Percentiles rank a stretch among this genome's conserved stretches.
Conservation (phyloP, 2,329 filamentous ascomycete species). For the Stagonosporopsis chrysanthemi region DNA sequence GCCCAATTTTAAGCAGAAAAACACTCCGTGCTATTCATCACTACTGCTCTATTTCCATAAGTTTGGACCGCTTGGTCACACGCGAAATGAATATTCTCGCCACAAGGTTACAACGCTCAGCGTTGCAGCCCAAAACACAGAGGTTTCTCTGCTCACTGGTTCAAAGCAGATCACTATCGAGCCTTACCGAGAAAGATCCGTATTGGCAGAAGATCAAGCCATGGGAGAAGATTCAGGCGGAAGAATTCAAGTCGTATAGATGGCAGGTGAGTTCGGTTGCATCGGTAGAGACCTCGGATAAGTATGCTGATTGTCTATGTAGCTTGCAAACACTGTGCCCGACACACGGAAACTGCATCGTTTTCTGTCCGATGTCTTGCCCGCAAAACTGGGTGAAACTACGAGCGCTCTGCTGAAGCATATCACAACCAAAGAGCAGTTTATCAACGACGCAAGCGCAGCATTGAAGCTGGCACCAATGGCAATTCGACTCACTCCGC, state of each 20-base stretch:
- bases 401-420: conserved; percentile 40
- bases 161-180: conserved; percentile 23
- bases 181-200: conserved; percentile 18
- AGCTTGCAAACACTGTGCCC: conserved; percentile 61
- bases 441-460: conserved; percentile 62
- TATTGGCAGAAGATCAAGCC: conserved; percentile 62
- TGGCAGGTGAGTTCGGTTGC: conserved; percentile 60
- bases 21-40: background rate
- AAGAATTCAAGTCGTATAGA: conserved; percentile 61
- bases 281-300: background rate
- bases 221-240: conserved; percentile 58
- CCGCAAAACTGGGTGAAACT: conserved; percentile 56
- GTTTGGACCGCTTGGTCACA: background rate
- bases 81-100: conserved; percentile 13
- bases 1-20: background rate
- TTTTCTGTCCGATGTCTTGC: conserved; percentile 61
- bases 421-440: conserved; percentile 59
- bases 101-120: conserved; percentile 1
- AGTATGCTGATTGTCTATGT: conserved; percentile 2
- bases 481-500: conserved; percentile 67
- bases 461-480: conserved; percentile 65
- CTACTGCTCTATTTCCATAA: background rate
- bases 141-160: background rate
- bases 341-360: conserved; percentile 55
- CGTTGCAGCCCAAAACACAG: background rate